These are phyloP conservation scores for Zasmidium cellare DNA, from an alignment of 2,329 filamentous ascomycete species.

Conservation along the genomic window DNA sequence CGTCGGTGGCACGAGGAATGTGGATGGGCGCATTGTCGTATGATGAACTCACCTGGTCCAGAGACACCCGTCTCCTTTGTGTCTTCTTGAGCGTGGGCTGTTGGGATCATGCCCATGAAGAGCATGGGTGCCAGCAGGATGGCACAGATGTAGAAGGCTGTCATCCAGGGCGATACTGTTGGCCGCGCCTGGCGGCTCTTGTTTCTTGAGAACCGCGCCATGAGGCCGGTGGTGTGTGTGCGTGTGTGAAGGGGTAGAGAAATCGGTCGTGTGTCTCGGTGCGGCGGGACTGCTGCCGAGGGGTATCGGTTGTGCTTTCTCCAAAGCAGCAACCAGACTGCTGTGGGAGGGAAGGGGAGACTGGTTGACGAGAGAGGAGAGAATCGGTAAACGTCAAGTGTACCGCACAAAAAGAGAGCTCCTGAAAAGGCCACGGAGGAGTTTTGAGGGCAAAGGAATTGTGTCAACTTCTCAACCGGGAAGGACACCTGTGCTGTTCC, in stretches of 20 bases:
- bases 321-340: not conserved
- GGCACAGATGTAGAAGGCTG: slow-evolving; percentile 87
- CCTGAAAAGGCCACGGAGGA: not conserved
- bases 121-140: slow-evolving; percentile 83
- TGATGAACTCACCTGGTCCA: slow-evolving; percentile 61
- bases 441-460: no score
- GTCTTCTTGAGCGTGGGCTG: slow-evolving; percentile 69
- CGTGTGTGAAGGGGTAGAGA: not conserved
- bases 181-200: slow-evolving; percentile 28
- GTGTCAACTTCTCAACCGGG: no score
- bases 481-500: no score
- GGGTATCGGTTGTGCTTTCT: not conserved
- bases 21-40: no score
- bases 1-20: not conserved
- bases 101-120: slow-evolving; percentile 65
- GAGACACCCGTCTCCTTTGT: slow-evolving; percentile 69
- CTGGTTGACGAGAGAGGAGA: not conserved
- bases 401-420: not conserved
- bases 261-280: not conserved
- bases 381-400: not conserved
- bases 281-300: not conserved
- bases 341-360: not conserved
- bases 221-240: slow-evolving; percentile 29
- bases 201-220: slow-evolving; percentile 37
- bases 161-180: slow-evolving; percentile 60